phyloP scores from a whole-genome alignment of 2,329 filamentous ascomycete species.

The Thielaviopsis cerberus region DNA sequence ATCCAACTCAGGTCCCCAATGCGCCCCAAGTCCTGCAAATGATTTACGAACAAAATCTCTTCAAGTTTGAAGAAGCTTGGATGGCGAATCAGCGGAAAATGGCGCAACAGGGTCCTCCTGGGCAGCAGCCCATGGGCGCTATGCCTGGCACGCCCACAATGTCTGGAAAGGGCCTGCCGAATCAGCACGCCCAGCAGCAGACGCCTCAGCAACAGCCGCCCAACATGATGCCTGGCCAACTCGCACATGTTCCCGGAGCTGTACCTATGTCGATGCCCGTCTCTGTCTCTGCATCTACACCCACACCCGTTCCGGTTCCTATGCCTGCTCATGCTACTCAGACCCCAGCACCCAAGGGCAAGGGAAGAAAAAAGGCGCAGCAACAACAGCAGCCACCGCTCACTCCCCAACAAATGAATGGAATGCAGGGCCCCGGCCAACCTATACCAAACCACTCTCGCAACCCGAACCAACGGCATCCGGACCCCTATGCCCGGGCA shows the following conservation, averaged over 20 bases:
- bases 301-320: not conserved
- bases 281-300: not conserved
- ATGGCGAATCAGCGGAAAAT: conserved; percentile 33
- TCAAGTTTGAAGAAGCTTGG: conserved; percentile 58
- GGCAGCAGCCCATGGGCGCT: conserved; percentile 15
- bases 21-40: conserved; percentile 52
- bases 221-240: conserved; percentile 22
- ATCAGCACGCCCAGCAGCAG: conserved; percentile 16
- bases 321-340: not conserved
- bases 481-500: not conserved
- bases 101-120: conserved; percentile 27
- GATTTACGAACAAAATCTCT: conserved; percentile 58
- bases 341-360: conserved; percentile 16
- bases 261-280: not conserved
- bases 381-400: conserved; percentile 14
- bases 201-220: conserved; percentile 20
- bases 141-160: conserved; percentile 17
- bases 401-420: conserved; percentile 9
- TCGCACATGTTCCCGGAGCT: not conserved
- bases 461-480: not conserved
- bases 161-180: conserved; percentile 11
- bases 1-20: conserved; percentile 41
- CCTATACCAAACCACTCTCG: conserved; percentile 22
- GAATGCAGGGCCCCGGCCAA: conserved; percentile 9
- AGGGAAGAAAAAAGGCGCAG: conserved; percentile 13